Evolutionary conservation across 169 alveolate species (phyloP), one percentile per base, ranked within the genome.

Genomic region (Plasmodium berghei): DNA sequence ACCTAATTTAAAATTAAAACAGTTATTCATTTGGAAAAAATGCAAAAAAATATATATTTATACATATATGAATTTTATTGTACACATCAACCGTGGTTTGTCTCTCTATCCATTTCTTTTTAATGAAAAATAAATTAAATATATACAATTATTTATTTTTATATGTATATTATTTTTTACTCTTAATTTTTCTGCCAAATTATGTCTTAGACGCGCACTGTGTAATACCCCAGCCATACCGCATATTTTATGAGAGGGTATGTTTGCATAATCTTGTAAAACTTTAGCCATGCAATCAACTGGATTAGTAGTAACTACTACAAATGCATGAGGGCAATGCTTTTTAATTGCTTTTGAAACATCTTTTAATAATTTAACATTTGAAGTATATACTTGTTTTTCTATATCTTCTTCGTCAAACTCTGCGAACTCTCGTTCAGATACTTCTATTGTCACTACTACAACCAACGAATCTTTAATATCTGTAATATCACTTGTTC

Each of bases 161-260:
- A 34, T 34, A 34, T 34, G 5, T 4, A 34, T 20, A 34, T 20
- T 34, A 18, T 55, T 3, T 14, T 56, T 1, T 85, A 85, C 91
- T 72, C 91, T 85, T 22, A 85, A 54, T 24, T 89, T 92, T 75
- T 92, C 91, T 9, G 95, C 93, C 40, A 94, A 87, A 55, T 87
- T 88, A 28, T 93, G 92, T 92, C 93, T 91, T 49, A 94, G 87
- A 73, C 95, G 74, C n/a, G 93, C 88, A 45, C 95, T 88, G 73
- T 92, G 95, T 8, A 94, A 67, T 12, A 92, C 92, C 26, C 94
- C 95, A 0, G 95, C 94, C 95, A 92, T 87, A 10, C 96, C 96
- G 49, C 94, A 90, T 20, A 93, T 94, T 71, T 92, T 92, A 54
- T 94, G 93, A 63, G 88, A 87, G 5, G 96, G 96, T 10, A 93